A percentile compares a stretch with the other conserved stretches of the same genome.
Conservation (phyloP, 139 green algal species). For the Volvox reticuliferus region DNA sequence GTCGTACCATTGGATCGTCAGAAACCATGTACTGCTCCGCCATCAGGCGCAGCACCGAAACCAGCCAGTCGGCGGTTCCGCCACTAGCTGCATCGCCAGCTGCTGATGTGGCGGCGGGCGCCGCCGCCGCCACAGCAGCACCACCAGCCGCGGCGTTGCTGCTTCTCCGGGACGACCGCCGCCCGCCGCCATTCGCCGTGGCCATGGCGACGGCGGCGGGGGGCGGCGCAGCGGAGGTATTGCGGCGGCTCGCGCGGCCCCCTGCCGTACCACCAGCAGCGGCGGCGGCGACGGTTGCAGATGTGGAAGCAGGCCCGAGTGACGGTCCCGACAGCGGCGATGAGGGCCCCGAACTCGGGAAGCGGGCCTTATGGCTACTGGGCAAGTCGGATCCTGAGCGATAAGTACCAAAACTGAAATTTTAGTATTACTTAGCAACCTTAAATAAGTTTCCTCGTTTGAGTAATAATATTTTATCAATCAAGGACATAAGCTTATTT, state of each 20-base stretch:
- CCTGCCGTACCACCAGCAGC: not conserved
- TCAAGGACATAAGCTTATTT: too few relatives aligned
- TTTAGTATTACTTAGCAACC: too few relatives aligned
- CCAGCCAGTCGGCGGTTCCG: slow-evolving; percentile 3
- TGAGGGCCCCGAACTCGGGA: not conserved
- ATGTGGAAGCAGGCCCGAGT: too few relatives aligned
- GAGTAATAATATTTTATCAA: too few relatives aligned
- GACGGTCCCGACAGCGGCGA: not conserved
- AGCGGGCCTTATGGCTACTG: not conserved
- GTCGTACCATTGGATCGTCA: not conserved
- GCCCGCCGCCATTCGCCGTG: not conserved
- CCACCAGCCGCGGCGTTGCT: not conserved
- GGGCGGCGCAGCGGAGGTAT: not conserved
- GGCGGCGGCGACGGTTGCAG: not conserved
- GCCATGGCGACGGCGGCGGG: too few relatives aligned
- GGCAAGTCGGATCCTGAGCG: slow-evolving; percentile 23
- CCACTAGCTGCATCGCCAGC: not conserved
- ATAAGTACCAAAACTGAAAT: too few relatives aligned
- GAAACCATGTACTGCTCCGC: slow-evolving; percentile 35
- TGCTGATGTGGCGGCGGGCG: not conserved
- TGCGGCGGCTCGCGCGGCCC: not conserved
- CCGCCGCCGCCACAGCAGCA: not conserved
- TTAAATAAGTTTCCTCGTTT: too few relatives aligned
- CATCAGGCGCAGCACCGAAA: slow-evolving; percentile 22
- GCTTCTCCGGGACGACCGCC: not conserved